Conservation (phyloP, 768 basidiomycete species). For the Panaeolus cyanescens region DNA sequence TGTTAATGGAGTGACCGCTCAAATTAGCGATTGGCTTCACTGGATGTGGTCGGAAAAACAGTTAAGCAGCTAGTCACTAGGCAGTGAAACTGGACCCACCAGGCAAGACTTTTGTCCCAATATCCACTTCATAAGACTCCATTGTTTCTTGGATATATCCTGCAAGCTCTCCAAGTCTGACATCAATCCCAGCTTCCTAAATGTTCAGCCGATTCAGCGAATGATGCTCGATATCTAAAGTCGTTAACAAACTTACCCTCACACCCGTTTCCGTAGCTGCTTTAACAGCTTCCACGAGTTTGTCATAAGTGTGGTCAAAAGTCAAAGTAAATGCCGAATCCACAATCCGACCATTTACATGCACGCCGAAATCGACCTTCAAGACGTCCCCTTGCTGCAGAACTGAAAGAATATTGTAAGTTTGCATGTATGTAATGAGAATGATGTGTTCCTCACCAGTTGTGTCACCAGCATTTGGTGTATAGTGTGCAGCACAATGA, state of each 20-base stretch:
- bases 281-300: conserved; percentile 85
- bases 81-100: conserved; percentile 44
- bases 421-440: conserved; percentile 8
- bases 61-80: background rate
- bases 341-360: conserved; percentile 92
- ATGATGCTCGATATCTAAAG: background rate
- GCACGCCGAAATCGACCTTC: conserved; percentile 97
- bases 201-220: background rate
- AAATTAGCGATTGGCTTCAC: conserved; percentile 95
- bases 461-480: conserved; percentile 92
- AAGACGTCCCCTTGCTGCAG: conserved; percentile 83
- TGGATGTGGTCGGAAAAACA: conserved; percentile 26
- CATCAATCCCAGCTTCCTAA: conserved; percentile 96
- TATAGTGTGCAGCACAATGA: conserved; percentile 95
- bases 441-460: conserved; percentile 49
- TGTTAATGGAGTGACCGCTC: conserved; percentile 91
- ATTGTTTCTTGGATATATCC: conserved; percentile 96
- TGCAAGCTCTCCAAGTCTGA: conserved; percentile 89
- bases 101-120: conserved; percentile 80
- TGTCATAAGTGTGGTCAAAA: conserved; percentile 89
- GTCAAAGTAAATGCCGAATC: conserved; percentile 96
- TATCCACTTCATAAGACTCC: conserved; percentile 97
- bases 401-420: conserved; percentile 46
- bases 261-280: conserved; percentile 95
- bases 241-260: conserved; percentile 47